These are phyloP conservation scores for Hibiscus syriacus DNA, from an alignment of 345 rosid genomes.

Conservation along the genomic window DNA sequence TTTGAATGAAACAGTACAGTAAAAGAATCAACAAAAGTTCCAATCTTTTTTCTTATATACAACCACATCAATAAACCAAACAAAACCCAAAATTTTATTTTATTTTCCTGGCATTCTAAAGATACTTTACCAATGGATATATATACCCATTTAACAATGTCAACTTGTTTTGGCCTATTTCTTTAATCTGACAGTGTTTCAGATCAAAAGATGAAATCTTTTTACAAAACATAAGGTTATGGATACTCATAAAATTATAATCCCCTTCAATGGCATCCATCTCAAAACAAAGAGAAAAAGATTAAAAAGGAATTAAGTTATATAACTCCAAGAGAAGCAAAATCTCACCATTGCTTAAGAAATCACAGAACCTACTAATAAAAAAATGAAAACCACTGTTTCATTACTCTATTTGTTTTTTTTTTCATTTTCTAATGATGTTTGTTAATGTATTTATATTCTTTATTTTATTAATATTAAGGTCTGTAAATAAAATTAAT, in stretches of 20 bases:
- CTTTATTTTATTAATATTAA: neutral
- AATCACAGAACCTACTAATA: conserved; percentile 22
- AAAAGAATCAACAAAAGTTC: conserved; percentile 26
- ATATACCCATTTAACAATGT: neutral
- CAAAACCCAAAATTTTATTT: neutral
- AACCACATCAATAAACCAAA: conserved; percentile 16
- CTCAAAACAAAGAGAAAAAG: neutral
- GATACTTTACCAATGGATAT: conserved; percentile 16
- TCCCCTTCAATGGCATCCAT: conserved; percentile 12
- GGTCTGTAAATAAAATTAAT: neutral
- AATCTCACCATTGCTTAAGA: conserved; percentile 30
- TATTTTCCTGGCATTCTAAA: conserved; percentile 35
- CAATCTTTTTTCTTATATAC: conserved; percentile 13
- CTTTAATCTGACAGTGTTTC: conserved; percentile 20
- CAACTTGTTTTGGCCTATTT: neutral
- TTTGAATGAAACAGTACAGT: conserved; percentile 18
- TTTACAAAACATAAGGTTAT: conserved; percentile 2
- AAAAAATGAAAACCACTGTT: conserved; percentile 4
- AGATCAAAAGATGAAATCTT: conserved; percentile 9
- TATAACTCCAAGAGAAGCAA: neutral
- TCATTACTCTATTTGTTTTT: neutral
- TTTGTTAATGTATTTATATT: neutral
- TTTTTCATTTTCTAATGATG: neutral
- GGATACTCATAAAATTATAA: neutral
- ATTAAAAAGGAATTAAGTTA: neutral